Percentiles rank a stretch among this genome's conserved stretches.
Evolutionary conservation across 1,284 basidiomycete species (phyloP).

Genomic region (Ceratobasidium sp.): DNA sequence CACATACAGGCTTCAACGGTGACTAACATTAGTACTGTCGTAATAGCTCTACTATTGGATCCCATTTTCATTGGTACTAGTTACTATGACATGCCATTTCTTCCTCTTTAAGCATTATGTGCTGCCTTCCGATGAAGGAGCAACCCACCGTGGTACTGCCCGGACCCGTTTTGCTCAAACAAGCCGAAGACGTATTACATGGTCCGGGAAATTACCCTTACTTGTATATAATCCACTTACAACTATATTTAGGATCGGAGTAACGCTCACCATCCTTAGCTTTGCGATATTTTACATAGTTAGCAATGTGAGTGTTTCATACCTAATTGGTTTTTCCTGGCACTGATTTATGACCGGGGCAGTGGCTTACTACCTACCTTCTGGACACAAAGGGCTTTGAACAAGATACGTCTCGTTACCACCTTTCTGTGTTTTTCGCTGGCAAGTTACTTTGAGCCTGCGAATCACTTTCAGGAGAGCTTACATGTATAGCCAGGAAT

Average conservation of each 20-base stretch:
- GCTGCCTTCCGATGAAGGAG: constrained; percentile 7
- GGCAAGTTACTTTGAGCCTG: neutral
- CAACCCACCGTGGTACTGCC: neutral
- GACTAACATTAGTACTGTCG: no score
- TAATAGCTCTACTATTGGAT: constrained; percentile 26
- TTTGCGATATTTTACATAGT: constrained; percentile 14
- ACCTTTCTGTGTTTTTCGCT: constrained; percentile 16
- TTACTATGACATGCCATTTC: neutral
- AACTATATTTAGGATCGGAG: neutral
- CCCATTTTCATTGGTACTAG: neutral
- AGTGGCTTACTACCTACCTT: constrained; percentile 23
- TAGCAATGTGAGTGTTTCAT: neutral
- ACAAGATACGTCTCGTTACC: constrained; percentile 24
- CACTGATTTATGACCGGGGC: neutral
- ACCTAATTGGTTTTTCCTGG: neutral
- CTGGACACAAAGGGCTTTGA: constrained; percentile 7
- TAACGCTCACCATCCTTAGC: constrained; percentile 7
- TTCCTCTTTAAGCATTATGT: constrained; percentile 9
- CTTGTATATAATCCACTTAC: neutral
- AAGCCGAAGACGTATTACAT: constrained; percentile 1
- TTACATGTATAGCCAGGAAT: constrained; percentile 9
- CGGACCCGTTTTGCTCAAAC: neutral
- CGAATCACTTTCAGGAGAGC: neutral
- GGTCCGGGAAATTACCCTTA: neutral
- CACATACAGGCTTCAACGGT: neutral